phyloP scores from a whole-genome alignment of 768 basidiomycete genomes.

The Phlebiopsis flavidoalba region DNA sequence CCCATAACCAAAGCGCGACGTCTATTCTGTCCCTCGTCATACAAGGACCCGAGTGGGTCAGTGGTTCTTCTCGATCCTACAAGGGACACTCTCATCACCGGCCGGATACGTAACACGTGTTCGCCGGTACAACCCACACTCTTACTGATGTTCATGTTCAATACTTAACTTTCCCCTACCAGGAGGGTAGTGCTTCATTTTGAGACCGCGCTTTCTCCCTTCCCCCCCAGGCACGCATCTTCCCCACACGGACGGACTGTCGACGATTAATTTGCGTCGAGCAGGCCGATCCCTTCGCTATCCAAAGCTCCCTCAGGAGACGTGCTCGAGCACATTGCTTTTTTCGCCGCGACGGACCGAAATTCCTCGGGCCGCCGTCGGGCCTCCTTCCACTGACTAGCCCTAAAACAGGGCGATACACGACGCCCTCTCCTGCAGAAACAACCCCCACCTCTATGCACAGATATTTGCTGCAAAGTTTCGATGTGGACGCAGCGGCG shows the following conservation, averaged over 20 bases:
- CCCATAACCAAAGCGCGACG: neutral
- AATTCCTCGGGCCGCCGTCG: conserved; percentile 56
- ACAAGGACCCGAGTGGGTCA: conserved; percentile 1
- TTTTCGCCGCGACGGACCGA: conserved; percentile 49
- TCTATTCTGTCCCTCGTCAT: neutral
- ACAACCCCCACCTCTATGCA: conserved; percentile 70
- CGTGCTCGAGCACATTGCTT: conserved; percentile 77
- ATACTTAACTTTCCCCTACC: neutral
- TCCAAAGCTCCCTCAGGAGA: conserved; percentile 60
- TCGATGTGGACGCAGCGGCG: conserved; percentile 50
- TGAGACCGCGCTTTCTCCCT: neutral
- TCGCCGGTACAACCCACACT: neutral
- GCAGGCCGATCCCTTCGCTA: conserved; percentile 10
- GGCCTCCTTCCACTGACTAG: conserved; percentile 52
- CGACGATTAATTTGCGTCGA: neutral
- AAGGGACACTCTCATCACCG: neutral
- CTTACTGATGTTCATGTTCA: neutral
- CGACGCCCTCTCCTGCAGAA: conserved; percentile 40
- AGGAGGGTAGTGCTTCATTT: neutral
- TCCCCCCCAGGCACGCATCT: neutral
- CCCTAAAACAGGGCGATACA: conserved; percentile 44
- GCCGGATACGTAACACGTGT: neutral
- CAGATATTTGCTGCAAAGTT: conserved; percentile 62
- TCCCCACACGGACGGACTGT: conserved; percentile 2
- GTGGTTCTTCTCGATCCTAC: neutral